These are phyloP conservation scores for Papiliotrema flavescens DNA, from an alignment of 1,284 basidiomycete genomes.

Conservation along the genomic window DNA sequence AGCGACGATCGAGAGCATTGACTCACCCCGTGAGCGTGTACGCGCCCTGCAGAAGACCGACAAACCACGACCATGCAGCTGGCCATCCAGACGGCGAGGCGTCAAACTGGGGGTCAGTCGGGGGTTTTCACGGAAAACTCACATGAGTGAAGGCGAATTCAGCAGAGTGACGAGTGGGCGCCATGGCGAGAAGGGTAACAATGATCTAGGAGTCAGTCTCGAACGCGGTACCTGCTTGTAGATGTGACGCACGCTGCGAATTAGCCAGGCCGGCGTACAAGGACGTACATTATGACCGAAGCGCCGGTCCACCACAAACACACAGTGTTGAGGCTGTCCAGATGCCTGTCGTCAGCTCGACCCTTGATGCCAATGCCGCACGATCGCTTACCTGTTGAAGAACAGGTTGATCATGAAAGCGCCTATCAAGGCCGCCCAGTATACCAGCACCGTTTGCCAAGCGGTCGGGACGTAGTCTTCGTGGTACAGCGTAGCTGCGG, in stretches of 20 bases:
- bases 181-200: slow-evolving; percentile 48
- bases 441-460: slow-evolving; percentile 50
- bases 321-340: slow-evolving; percentile 46
- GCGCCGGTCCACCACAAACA: slow-evolving; percentile 51
- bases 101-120: slow-evolving; percentile 38
- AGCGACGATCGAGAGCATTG: not conserved
- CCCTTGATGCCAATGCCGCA: not conserved
- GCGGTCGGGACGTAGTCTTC: slow-evolving; percentile 47
- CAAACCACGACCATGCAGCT: slow-evolving; percentile 48
- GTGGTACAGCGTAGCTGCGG: slow-evolving; percentile 50
- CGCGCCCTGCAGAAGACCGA: slow-evolving; percentile 47
- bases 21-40: slow-evolving; percentile 44
- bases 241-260: slow-evolving; percentile 4
- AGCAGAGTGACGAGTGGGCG: slow-evolving; percentile 46
- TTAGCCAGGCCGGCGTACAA: not conserved
- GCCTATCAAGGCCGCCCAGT: slow-evolving; percentile 49
- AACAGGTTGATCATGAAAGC: slow-evolving; percentile 48
- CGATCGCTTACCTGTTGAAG: slow-evolving; percentile 35
- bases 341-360: slow-evolving; percentile 24
- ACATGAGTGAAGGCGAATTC: slow-evolving; percentile 46
- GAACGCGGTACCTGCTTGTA: too few relatives aligned
- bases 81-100: slow-evolving; percentile 44
- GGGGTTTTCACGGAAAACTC: slow-evolving; percentile 5
- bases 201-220: slow-evolving; percentile 39
- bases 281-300: slow-evolving; percentile 46